phyloP scores from a whole-genome alignment of 2,329 filamentous ascomycete genomes.

The Amesomyces nigricolor region DNA sequence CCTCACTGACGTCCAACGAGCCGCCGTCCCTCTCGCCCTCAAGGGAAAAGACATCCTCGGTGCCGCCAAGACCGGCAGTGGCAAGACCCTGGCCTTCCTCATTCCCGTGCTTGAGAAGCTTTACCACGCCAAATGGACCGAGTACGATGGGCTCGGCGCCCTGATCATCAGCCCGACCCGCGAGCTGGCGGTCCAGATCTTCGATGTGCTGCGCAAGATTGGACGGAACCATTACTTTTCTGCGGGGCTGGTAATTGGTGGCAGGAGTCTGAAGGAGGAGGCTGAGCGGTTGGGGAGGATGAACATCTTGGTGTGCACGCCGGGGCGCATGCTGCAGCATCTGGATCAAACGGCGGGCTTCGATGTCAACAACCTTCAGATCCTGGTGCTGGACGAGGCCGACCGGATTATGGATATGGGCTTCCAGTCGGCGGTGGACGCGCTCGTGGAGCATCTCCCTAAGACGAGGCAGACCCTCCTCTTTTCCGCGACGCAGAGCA shows the following conservation, averaged over 20 bases:
- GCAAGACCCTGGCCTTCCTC: constrained; percentile 91
- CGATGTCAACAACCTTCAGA: constrained; percentile 83
- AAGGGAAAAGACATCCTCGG: constrained; percentile 85
- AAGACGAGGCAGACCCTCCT: constrained; percentile 82
- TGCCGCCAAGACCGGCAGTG: constrained; percentile 90
- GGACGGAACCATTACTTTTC: constrained; percentile 87
- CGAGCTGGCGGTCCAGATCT: constrained; percentile 94
- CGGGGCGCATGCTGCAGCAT: constrained; percentile 91
- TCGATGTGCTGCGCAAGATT: constrained; percentile 86
- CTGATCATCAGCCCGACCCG: constrained; percentile 91
- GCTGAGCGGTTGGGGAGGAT: constrained; percentile 78
- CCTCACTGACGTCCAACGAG: constrained; percentile 85
- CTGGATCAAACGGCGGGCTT: constrained; percentile 89
- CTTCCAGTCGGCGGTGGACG: constrained; percentile 84
- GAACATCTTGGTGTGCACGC: constrained; percentile 96
- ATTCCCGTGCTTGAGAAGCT: constrained; percentile 89
- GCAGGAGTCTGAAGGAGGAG: constrained; percentile 83
- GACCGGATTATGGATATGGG: constrained; percentile 98
- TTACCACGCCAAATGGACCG: constrained; percentile 82
- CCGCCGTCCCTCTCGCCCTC: constrained; percentile 81
- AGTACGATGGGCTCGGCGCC: constrained; percentile 84
- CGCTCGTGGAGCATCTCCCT: constrained; percentile 86
- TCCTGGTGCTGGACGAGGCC: constrained; percentile 91
- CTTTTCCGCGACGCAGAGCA: constrained; percentile 95
- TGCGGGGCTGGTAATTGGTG: constrained; percentile 87